A percentile compares a stretch with the other conserved stretches of the same genome.
Evolutionary conservation across 2,329 filamentous ascomycete species (phyloP).

Genomic region (Claviceps spartinae): DNA sequence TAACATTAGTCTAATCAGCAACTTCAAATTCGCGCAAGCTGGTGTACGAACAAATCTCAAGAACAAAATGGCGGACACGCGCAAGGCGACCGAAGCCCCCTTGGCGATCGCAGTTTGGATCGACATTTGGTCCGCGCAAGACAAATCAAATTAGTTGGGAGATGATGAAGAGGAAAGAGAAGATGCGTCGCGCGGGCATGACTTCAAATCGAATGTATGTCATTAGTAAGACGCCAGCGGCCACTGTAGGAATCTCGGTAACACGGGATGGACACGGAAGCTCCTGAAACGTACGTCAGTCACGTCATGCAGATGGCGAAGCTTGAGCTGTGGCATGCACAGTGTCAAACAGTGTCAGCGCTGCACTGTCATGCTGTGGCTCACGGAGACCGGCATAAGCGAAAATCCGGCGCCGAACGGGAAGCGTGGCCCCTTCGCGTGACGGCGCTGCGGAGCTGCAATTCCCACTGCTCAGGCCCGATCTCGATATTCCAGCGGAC

Average conservation of each 20-base stretch:
- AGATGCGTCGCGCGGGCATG: not conserved
- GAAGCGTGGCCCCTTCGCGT: conserved; percentile 7
- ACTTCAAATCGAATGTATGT: not conserved
- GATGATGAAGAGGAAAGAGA: not conserved
- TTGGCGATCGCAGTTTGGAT: conserved; percentile 19
- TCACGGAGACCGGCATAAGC: conserved; percentile 6
- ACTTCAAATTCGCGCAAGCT: not conserved
- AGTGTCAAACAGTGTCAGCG: not conserved
- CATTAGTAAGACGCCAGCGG: not conserved
- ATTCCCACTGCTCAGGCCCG: not conserved
- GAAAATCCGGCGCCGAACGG: conserved; percentile 13
- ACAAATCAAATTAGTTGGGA: not conserved
- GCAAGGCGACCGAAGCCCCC: conserved; percentile 23
- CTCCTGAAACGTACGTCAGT: not conserved
- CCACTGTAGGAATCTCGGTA: not conserved
- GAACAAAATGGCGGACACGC: conserved; percentile 23
- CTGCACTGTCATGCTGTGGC: not conserved
- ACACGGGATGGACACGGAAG: not conserved
- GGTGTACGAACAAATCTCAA: conserved; percentile 21
- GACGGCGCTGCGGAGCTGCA: not conserved
- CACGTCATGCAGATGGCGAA: conserved; percentile 1
- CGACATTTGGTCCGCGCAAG: conserved; percentile 4
- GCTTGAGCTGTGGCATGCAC: not conserved
- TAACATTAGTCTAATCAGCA: conserved; percentile 5
- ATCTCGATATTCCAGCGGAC: not conserved